Base-by-base conservation (phyloP, 345 rosid genomes). In the Bretschneidera sinensis region DNA sequence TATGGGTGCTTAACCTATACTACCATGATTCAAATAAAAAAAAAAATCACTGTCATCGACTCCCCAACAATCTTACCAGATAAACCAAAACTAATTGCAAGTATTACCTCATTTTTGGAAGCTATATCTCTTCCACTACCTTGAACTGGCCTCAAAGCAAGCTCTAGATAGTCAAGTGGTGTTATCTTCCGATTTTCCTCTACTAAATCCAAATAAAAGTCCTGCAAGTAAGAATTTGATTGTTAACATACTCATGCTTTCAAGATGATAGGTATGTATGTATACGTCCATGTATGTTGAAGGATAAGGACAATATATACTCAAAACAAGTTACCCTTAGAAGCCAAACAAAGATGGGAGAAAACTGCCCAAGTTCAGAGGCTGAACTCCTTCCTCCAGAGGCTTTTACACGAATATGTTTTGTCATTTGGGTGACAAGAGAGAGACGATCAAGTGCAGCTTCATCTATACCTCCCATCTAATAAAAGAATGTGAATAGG, bases 401-500 rank as follows among this genome's bases (percentile, higher is more conserved):
- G 48, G 99, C 96, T 77, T 87, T 88, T 5, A 95, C 92, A 49
- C 95, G 89, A 75, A 95, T 91, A 76, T 95, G 96, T 64, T 95
- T 91, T 23, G 96, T 95, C 95, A 91, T 85, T 79, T 91, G 87
- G 68, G 99, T 94, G 64, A 94, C 97, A 70, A 91, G 96, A 55
- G 96, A 95, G 15, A 94, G 97, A 18, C 89, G 92, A 79, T 91
- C 96, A 20, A 91, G 85, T 39, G 99, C 85, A 71, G 99, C 83
- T 81, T 88, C 99, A 69, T 91, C 99, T 62, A 95, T 91, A 55
- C 95, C 96, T 63, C 96, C 96, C 97, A 95, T 91, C 95, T 91
- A 71, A 54, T 4, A 64, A 39, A 7, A 11, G 9, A 39, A 39
- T 52, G 62, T 47, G 50, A 34, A 48, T 53, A 52, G 5, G 11